Evolutionary conservation across 2,329 filamentous ascomycete species (phyloP), one percentile per base, ranked within the genome.

Genomic region (Fusarium paranaense): DNA sequence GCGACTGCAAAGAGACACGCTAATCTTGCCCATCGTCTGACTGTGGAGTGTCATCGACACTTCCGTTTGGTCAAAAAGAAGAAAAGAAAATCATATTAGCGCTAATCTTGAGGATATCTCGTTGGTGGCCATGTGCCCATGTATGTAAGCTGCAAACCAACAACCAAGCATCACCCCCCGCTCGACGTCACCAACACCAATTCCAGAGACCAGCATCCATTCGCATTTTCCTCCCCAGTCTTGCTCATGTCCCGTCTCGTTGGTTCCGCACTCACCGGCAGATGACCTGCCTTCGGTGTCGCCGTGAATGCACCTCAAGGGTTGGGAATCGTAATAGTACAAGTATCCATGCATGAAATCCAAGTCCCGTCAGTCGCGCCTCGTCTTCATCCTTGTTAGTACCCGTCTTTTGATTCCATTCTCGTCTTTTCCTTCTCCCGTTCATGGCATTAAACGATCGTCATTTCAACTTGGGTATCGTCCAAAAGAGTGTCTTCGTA

Each of bases 391-490:
- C 58, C 72, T 52, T 64, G 20, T 65, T 61, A 60, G 62, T 72
- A 65, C 62, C 60, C 67, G 18, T 22, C 22, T 61, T 54, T 54
- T 35, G 45, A 42, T 22, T 64, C 56, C 72, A 72, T 66, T 75
- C 45, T 72, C 67, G 52, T 37, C 56, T 52, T 35, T 64, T 22
- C 11, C 35, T 62, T 62, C 69, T 50, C 59, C 62, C 20, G 16
- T 37, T 70, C 69, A 67, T 70, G 69, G 67, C 76, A 78, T 78
- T 71, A 78, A 74, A 77, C 65, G 73, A 75, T 77, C 65, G 76
- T 78, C 67, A 74, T 75, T 64, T 77, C 76, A 78, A 71, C 72
- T 67, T 76, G 74, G 76, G 78, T 77, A 79, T 79, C 73, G 71
- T 78, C 70, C 70, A 70, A 80, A 78, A 70, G 76, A 77, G 73